Base-by-base conservation (phyloP, 257 asterid genomes). In the Schizonepeta tenuifolia region DNA sequence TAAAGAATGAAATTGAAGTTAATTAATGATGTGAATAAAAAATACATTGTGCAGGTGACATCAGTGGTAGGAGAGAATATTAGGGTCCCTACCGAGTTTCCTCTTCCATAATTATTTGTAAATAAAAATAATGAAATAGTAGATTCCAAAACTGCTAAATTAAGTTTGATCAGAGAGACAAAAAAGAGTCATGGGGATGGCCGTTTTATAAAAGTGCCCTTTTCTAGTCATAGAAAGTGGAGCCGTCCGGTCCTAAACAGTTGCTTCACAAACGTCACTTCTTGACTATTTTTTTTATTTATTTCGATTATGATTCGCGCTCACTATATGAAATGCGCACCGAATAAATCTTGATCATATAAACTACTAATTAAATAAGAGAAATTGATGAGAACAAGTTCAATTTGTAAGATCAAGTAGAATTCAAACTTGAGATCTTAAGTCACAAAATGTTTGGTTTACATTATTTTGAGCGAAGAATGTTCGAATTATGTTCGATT, bases 181-280 rank as follows among this genome's bases (percentile, higher is more conserved):
- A 60, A 22, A 22, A 65, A 44, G 9, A 22, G n/a, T 13, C 15
- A 18, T 21, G 56, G 1, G 14, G 11, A n/a, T 69, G 67, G 56
- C 56, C 56, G 7, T 36, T 69, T 61, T 62, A 51, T 22, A 35
- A 22, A 60, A 58, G 51, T 70, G 50, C 50, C 46, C 56, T 62
- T 61, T 79, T 3, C 1, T 3, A 54, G 13, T 71, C 49, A 33
- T 43, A 71, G 66, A 46, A 20, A 22, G 2, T 49, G 9, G 46
- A 49, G 17, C 58, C 13, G 38, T n/a, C 11, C 55, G 65, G 79
- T 46, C 53, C 18, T 46, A 41, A 41, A 41, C 47, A 43, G 11
- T 47, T 47, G 54, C 22, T 49, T n/a, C 50, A 44, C 1, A 7
- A 44, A 13, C 50, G 50, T 12, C 50, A 44, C 50, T 44, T 8